Conservation (phyloP, 1,139 yeast genomes). For the Martiniozyma asiatica region DNA sequence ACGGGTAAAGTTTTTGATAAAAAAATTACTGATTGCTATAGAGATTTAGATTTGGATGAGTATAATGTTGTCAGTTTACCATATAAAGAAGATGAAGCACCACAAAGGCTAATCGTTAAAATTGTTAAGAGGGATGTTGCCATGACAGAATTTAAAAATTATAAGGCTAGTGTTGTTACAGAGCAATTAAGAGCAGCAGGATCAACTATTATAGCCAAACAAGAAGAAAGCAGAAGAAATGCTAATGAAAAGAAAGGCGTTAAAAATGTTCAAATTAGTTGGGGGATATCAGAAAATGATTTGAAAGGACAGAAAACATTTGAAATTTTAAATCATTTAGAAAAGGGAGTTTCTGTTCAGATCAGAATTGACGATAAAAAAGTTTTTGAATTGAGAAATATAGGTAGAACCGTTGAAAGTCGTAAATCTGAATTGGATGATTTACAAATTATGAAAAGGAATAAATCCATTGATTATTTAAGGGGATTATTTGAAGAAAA, state of each 20-base stretch:
- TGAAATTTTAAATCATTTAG: slow-evolving; percentile 28
- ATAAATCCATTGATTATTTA: too few relatives aligned
- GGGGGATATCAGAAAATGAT: slow-evolving; percentile 33
- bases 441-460: slow-evolving; percentile 15
- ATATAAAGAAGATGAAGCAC: too few relatives aligned
- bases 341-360: slow-evolving; percentile 27
- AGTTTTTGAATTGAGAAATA: slow-evolving; percentile 12
- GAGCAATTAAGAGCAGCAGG: slow-evolving; percentile 9
- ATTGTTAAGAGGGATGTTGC: slow-evolving; percentile 24
- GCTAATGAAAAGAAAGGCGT: slow-evolving; percentile 17
- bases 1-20: too few relatives aligned
- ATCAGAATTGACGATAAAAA: slow-evolving; percentile 25
- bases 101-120: slow-evolving; percentile 11
- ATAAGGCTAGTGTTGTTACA: slow-evolving; percentile 17
- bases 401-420: slow-evolving; percentile 3
- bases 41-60: too few relatives aligned
- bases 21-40: too few relatives aligned
- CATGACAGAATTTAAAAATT: slow-evolving; percentile 28
- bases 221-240: slow-evolving; percentile 18
- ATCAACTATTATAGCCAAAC: slow-evolving; percentile 17
- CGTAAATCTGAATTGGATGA: slow-evolving; percentile 11
- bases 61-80: too few relatives aligned
- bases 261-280: slow-evolving; percentile 30
- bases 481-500: slow-evolving; percentile 6
- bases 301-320: slow-evolving; percentile 30